A percentile compares a stretch with the other conserved stretches of the same genome.
Conservation (phyloP, 768 basidiomycete species). For the Austroboletus eburneus region DNA sequence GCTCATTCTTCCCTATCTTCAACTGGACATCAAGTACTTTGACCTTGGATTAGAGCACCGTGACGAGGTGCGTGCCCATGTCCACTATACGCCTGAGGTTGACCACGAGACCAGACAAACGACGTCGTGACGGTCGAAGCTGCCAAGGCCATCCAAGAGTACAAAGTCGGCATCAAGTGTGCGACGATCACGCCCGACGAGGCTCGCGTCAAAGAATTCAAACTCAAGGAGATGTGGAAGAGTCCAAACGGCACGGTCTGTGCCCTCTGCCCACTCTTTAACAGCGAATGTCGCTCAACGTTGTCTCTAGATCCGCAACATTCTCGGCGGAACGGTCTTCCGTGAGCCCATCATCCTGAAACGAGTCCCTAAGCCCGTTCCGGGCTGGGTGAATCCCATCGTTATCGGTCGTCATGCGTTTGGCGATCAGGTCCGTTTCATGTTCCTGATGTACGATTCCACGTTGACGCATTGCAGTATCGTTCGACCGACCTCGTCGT, state of each 20-base stretch:
- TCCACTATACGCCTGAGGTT: neutral
- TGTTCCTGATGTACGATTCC: slow-evolving; percentile 3
- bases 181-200: slow-evolving; percentile 99
- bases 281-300: neutral
- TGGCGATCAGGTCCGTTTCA: slow-evolving; percentile 76
- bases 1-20: slow-evolving; percentile 93
- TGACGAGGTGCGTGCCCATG: slow-evolving; percentile 57
- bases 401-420: slow-evolving; percentile 96
- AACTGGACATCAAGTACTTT: slow-evolving; percentile 97
- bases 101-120: slow-evolving; percentile 59
- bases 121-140: slow-evolving; percentile 92
- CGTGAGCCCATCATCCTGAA: slow-evolving; percentile 94
- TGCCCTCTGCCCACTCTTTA: slow-evolving; percentile 10
- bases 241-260: slow-evolving; percentile 92
- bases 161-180: slow-evolving; percentile 98
- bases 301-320: slow-evolving; percentile 80
- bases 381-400: slow-evolving; percentile 97
- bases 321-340: slow-evolving; percentile 97
- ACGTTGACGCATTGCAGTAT: slow-evolving; percentile 49
- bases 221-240: slow-evolving; percentile 98
- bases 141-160: slow-evolving; percentile 89
- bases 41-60: slow-evolving; percentile 95
- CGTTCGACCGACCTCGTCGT: slow-evolving; percentile 91
- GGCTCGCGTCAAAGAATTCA: slow-evolving; percentile 93
- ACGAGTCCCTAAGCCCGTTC: slow-evolving; percentile 88